phyloP scores from a whole-genome alignment of 257 asterid species.

The Salvia miltiorrhiza region DNA sequence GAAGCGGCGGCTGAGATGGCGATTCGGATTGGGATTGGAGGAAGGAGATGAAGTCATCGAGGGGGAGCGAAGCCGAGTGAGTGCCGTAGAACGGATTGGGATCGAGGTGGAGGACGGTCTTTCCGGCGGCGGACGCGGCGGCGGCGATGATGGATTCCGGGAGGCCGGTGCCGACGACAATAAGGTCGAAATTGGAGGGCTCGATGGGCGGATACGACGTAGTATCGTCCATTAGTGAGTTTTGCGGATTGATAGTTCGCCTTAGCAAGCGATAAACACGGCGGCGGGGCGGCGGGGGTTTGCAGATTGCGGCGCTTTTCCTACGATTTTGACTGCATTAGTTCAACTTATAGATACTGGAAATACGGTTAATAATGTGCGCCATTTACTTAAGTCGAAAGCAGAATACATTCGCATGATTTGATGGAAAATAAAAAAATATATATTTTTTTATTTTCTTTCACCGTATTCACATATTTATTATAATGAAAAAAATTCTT shows the following conservation, averaged over 20 bases:
- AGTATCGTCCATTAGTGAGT: conserved; percentile 50
- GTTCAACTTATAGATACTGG: too few relatives aligned
- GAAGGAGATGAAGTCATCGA: conserved; percentile 49
- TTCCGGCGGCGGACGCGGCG: conserved; percentile 71
- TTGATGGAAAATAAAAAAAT: too few relatives aligned
- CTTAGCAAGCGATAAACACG: background rate
- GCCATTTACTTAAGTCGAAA: too few relatives aligned
- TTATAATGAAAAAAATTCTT: too few relatives aligned
- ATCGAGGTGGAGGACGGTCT: conserved; percentile 84
- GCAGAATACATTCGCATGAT: too few relatives aligned
- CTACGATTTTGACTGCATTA: too few relatives aligned
- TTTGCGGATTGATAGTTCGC: background rate
- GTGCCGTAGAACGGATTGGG: conserved; percentile 72
- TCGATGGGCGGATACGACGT: conserved; percentile 58
- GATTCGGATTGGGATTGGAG: conserved; percentile 43
- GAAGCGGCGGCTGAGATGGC: conserved; percentile 28
- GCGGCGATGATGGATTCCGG: conserved; percentile 79
- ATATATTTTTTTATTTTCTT: too few relatives aligned
- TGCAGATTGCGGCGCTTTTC: background rate
- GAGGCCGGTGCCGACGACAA: conserved; percentile 80
- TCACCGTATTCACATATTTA: too few relatives aligned
- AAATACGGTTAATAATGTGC: too few relatives aligned
- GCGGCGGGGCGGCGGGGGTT: background rate
- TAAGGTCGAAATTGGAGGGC: conserved; percentile 76
- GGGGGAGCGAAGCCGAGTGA: conserved; percentile 68